phyloP scores from a whole-genome alignment of 2,329 filamentous ascomycete genomes.

The Moelleriella libera region DNA sequence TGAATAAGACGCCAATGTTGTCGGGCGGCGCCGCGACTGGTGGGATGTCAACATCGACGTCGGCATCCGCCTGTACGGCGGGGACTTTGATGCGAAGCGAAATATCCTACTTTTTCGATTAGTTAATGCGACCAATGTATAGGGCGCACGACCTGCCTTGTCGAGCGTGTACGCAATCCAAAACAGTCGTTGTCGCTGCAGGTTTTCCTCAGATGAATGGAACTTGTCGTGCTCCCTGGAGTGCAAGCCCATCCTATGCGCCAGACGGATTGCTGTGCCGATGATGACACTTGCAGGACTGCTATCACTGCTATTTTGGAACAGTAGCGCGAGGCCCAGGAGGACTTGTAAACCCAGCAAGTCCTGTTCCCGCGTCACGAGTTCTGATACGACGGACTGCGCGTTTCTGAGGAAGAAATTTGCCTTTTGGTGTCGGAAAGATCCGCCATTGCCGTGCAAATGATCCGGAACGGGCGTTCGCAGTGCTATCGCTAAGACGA shows the following conservation, averaged over 20 bases:
- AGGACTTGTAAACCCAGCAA: constrained; percentile 23
- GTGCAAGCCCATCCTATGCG: constrained; percentile 21
- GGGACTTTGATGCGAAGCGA: constrained; percentile 21
- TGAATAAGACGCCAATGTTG: constrained; percentile 18
- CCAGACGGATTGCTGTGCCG: constrained; percentile 22
- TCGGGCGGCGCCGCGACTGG: constrained; percentile 18
- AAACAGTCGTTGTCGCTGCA: constrained; percentile 22
- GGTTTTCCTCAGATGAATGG: constrained; percentile 14
- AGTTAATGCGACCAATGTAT: background rate
- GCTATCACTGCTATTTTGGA: constrained; percentile 20
- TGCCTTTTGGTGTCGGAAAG: constrained; percentile 9
- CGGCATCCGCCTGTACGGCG: constrained; percentile 20
- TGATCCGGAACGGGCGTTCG: constrained; percentile 8
- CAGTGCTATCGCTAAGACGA: constrained; percentile 22
- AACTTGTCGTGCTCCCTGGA: constrained; percentile 10
- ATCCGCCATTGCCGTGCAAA: constrained; percentile 2
- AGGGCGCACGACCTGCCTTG: constrained; percentile 14
- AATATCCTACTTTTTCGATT: constrained; percentile 11
- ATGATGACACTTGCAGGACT: constrained; percentile 23
- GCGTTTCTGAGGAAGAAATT: constrained; percentile 21
- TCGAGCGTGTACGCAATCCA: constrained; percentile 27
- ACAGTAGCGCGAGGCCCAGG: constrained; percentile 21
- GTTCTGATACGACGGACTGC: constrained; percentile 21
- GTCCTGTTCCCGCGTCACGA: constrained; percentile 22
- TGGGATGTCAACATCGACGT: constrained; percentile 22